Conservation (phyloP, 495 filamentous ascomycete genomes). For the Rusavskia elegans region DNA sequence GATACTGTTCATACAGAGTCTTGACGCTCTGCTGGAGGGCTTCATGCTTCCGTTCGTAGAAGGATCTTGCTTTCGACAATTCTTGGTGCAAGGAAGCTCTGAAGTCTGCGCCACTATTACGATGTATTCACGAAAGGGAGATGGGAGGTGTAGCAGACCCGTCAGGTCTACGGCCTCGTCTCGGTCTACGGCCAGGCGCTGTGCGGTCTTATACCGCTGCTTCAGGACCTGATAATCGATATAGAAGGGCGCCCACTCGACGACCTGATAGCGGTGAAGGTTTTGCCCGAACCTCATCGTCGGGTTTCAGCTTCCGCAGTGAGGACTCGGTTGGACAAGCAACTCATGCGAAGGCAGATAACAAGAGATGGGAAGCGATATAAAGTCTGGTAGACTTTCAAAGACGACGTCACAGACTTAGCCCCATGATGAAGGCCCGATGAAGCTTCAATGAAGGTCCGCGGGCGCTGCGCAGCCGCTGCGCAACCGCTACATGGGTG, state of each 20-base stretch:
- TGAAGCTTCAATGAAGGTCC: not conserved
- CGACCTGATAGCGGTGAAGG: constrained; percentile 9
- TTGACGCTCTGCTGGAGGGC: not conserved
- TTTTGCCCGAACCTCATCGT: constrained; percentile 15
- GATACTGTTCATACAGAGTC: not conserved
- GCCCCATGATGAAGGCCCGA: too few relatives aligned
- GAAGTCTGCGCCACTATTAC: not conserved
- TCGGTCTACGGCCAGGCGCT: not conserved
- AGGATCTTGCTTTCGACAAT: constrained; percentile 5
- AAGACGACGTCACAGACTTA: too few relatives aligned
- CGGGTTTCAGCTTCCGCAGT: not conserved
- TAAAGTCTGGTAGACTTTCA: too few relatives aligned
- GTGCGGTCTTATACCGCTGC: constrained; percentile 1
- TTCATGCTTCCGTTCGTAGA: constrained; percentile 6
- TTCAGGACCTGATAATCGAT: constrained; percentile 15
- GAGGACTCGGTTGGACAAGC: too few relatives aligned
- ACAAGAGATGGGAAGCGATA: too few relatives aligned
- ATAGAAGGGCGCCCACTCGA: constrained; percentile 14
- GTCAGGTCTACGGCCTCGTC: too few relatives aligned
- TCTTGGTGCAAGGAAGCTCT: not conserved
- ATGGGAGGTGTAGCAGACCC: too few relatives aligned
- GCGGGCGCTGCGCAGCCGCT: too few relatives aligned
- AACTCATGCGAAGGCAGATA: too few relatives aligned
- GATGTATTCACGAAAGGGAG: too few relatives aligned
- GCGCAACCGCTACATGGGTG: too few relatives aligned